Conservation (phyloP, 208 protist species). For the Tritrichomonas foetus region DNA sequence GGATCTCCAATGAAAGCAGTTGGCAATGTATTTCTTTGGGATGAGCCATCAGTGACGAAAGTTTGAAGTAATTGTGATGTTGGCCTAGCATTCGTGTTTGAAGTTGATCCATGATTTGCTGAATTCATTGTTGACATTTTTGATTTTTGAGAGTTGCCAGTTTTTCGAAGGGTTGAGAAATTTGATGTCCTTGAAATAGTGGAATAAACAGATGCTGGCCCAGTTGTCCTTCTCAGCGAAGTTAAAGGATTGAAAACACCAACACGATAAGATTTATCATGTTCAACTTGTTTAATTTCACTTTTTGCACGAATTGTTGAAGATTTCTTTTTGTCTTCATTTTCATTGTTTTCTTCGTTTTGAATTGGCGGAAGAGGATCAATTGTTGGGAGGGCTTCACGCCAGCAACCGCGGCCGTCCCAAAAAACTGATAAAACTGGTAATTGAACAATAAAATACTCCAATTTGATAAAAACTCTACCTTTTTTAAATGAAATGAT, state of each 20-base stretch:
- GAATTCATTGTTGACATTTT: too few species aligned
- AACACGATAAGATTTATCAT: too few species aligned
- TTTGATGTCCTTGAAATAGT: too few species aligned
- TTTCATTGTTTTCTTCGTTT: not conserved
- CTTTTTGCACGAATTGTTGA: not conserved
- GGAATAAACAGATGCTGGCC: too few species aligned
- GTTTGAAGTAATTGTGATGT: too few species aligned
- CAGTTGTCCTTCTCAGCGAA: too few species aligned
- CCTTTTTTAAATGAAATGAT: not conserved
- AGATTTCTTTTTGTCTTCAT: not conserved
- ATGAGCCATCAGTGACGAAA: not conserved
- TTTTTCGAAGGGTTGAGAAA: too few species aligned
- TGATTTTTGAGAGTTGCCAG: too few species aligned
- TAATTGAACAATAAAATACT: not conserved
- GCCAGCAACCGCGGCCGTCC: not conserved
- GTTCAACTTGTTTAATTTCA: not conserved
- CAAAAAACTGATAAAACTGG: not conserved
- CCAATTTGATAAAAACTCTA: not conserved
- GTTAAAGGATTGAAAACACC: too few species aligned
- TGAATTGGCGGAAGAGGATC: too few species aligned
- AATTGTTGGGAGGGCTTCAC: not conserved
- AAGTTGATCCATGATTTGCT: too few species aligned
- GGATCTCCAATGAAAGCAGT: not conserved
- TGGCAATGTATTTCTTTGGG: not conserved
- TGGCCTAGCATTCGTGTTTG: too few species aligned